Base-by-base conservation (phyloP, 768 basidiomycete species). In the Clitopilus passeckerianus region DNA sequence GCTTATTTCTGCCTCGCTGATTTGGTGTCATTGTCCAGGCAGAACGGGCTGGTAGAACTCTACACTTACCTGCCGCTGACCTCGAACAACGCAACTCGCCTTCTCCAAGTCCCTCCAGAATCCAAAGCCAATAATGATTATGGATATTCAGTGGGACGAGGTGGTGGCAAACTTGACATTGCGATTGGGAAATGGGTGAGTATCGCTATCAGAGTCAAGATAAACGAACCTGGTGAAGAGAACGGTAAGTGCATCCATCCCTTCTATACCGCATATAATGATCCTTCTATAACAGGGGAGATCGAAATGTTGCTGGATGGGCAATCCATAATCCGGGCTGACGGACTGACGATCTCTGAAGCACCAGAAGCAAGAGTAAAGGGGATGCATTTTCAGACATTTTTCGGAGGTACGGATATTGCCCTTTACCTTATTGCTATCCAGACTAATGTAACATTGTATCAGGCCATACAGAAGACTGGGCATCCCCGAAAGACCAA, bases 311-410 rank as follows among this genome's bases (percentile, higher is more conserved):
- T 78, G 75, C 75, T 89, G 7, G 81, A 91, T 62, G 90, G 88
- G 0, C 62, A 68, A 9, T 79, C 77, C 1, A 85, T 85, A 3
- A 81, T 91, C 7, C 66, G 63, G n/a, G 74, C 80, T 1, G 65
- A 67, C 0, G 81, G 81, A 0, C 68, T 93, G 0, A 69, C 74
- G 4, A 66, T 90, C 5, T 77, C 86, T 10, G 65, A 71, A 3
- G 66, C 71, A n/a, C 68, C 63, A 6, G 75, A 73, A 1, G 76
- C 78, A 0, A 75, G 71, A 56, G 81, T 91, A 57, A 84, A 83
- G 58, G 90, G 90, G 7, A 81, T 87, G 68, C 88, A 89, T 68
- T 83, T 88, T 55, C 83, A 90, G 70, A 90, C 89, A 0, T 92
- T 91, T 75, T 92, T 92, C 61, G 89, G 89, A 46, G 88, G 86